Conservation (phyloP, 2,329 filamentous ascomycete genomes). For the Orbilia oligospora region DNA sequence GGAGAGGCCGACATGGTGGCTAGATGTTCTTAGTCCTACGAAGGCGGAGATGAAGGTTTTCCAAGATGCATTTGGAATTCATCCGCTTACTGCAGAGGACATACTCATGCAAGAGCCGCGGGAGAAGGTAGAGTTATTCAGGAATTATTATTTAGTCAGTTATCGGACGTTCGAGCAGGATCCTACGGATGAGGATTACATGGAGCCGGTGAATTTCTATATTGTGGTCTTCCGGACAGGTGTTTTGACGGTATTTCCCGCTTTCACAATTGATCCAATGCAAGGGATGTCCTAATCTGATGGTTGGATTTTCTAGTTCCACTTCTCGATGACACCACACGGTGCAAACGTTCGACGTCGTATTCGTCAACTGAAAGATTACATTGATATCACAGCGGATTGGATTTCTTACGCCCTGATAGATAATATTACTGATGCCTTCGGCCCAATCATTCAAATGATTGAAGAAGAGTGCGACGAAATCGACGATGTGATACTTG, state of each 20-base stretch:
- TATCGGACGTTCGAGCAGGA: conserved; percentile 94
- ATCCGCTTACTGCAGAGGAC: conserved; percentile 95
- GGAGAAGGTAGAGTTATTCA: conserved; percentile 98
- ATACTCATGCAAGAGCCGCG: conserved; percentile 95
- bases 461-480: conserved; percentile 90
- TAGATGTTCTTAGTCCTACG: conserved; percentile 91
- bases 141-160: conserved; percentile 97
- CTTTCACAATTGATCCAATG: neutral
- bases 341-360: conserved; percentile 89
- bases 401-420: conserved; percentile 99
- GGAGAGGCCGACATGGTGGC: conserved; percentile 80
- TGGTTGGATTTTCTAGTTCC: conserved; percentile 74
- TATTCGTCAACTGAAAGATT: conserved; percentile 93
- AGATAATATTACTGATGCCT: conserved; percentile 97
- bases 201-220: conserved; percentile 96
- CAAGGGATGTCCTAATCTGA: neutral
- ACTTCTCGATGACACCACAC: conserved; percentile 88
- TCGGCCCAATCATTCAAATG: conserved; percentile 87
- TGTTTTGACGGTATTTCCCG: conserved; percentile 75
- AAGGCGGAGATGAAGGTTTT: conserved; percentile 89
- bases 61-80: conserved; percentile 94
- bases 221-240: conserved; percentile 97
- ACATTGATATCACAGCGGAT: conserved; percentile 92
- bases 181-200: conserved; percentile 82
- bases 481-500: conserved; percentile 96